Evolutionary conservation across 106 monocot genomes (phyloP), one percentile per base, ranked within the genome.

Genomic region (Posidonia australis): DNA sequence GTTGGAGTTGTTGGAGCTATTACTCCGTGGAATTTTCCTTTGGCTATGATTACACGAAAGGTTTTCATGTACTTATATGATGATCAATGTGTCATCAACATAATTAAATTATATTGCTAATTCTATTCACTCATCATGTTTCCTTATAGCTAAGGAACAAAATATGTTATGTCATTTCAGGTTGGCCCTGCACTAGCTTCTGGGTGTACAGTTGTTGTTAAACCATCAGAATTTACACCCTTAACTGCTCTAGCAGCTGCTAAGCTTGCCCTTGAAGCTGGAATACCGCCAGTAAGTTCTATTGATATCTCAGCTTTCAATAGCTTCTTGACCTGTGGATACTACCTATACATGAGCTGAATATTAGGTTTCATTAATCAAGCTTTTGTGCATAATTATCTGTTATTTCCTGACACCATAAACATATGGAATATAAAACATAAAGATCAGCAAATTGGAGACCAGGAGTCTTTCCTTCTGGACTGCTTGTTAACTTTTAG

Each of bases 31-130:
- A 93, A 93, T 66, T 93, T 93, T 58, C 93, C 93, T 58, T 73
- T 93, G 68, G 93, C 89, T 25, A 93, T 93, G 93, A 93, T 93
- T 69, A 76, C 93, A 26, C 73, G 93, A 59, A 93, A 93, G 89
- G 93, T 93, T 32, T 25, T 10, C n/a, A 17, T 43, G 19, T 42
- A 13, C 42, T 42, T 61, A 61, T 21, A 61, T 12, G n/a, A 61
- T 30, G 27, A 14, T 51, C 16, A 43, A 51, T 28, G 25, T 16
- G 29, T 48, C 13, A 16, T 46, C 30, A 23, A 27, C 26, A 12
- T 27, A 30, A 27, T 28, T 28, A 27, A 57, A 26, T 27, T 28
- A 57, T 28, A 36, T 7, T 36, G 36, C 36, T 36, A 36, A 57
- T 57, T 49, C 12, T 30, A 22, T 57, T 16, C 57, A 28, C 19